These are phyloP conservation scores for Ambrosia hybrid DNA, from an alignment of 140 eudicot genomes.

Conservation along the genomic window DNA sequence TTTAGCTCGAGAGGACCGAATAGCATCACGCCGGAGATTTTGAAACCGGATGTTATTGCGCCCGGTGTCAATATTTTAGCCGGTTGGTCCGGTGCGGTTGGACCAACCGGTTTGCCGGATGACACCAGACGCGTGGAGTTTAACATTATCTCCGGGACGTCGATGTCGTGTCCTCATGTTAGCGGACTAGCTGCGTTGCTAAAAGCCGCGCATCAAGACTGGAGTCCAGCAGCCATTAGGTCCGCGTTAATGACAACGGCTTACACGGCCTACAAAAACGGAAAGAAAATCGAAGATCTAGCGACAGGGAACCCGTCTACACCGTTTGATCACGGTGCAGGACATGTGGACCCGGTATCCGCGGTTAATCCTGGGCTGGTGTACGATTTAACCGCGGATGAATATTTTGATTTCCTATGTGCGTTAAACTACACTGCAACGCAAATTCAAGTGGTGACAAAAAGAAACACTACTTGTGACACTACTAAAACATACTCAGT, in stretches of 20 bases:
- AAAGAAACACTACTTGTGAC: constrained; percentile 70
- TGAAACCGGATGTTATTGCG: constrained; percentile 78
- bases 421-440: constrained; percentile 70
- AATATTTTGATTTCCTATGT: constrained; percentile 71
- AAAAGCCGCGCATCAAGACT: constrained; percentile 76
- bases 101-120: constrained; percentile 74
- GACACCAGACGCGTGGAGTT: constrained; percentile 68
- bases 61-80: constrained; percentile 92
- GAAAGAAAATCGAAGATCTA: constrained; percentile 52
- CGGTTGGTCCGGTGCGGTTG: constrained; percentile 71
- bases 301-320: constrained; percentile 95
- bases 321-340: constrained; percentile 95
- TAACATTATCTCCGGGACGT: constrained; percentile 90
- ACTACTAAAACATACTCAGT: constrained; percentile 48
- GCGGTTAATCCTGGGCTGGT: constrained; percentile 91
- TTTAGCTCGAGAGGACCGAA: constrained; percentile 93
- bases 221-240: constrained; percentile 88
- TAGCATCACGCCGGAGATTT: constrained; percentile 69
- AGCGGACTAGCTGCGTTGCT: constrained; percentile 89
- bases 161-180: constrained; percentile 97
- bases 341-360: constrained; percentile 90
- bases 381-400: constrained; percentile 60
- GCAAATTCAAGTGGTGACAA: constrained; percentile 56
- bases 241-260: constrained; percentile 97
- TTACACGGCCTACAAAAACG: constrained; percentile 65